Evolutionary conservation across 345 rosid species (phyloP).

Genomic region (Psidium guajava): DNA sequence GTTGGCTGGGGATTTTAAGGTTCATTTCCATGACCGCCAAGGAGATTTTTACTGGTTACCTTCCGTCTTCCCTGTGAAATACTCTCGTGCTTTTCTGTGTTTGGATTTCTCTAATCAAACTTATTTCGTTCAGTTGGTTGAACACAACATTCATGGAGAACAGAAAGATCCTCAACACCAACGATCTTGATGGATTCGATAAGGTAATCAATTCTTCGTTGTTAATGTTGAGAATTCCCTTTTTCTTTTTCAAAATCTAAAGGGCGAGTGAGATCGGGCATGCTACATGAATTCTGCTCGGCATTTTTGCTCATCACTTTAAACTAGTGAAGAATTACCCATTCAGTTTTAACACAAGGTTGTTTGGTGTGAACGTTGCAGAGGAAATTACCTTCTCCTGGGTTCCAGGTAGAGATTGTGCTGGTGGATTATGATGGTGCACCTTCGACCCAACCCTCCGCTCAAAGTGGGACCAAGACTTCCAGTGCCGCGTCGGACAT

Average conservation of each 20-base stretch:
- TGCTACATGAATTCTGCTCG: neutral
- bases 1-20: slow-evolving; percentile 74
- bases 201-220: slow-evolving; percentile 32
- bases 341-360: neutral
- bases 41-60: slow-evolving; percentile 89
- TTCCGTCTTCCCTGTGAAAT: neutral
- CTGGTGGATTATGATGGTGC: slow-evolving; percentile 40
- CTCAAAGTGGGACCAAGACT: neutral
- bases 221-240: neutral
- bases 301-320: neutral
- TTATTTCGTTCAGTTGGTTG: slow-evolving; percentile 50
- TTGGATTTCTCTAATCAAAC: neutral
- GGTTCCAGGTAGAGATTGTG: slow-evolving; percentile 80
- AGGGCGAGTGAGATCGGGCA: neutral
- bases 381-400: slow-evolving; percentile 87
- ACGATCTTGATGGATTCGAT: slow-evolving; percentile 80
- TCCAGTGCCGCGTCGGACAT: neutral
- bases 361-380: slow-evolving; percentile 11
- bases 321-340: neutral
- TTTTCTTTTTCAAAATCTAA: neutral
- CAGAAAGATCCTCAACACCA: slow-evolving; percentile 48
- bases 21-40: slow-evolving; percentile 81
- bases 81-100: neutral
- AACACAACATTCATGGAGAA: slow-evolving; percentile 82
- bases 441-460: neutral